These are phyloP conservation scores for Talaromyces nanjingensis DNA, from an alignment of 495 filamentous ascomycete species.

Conservation along the genomic window DNA sequence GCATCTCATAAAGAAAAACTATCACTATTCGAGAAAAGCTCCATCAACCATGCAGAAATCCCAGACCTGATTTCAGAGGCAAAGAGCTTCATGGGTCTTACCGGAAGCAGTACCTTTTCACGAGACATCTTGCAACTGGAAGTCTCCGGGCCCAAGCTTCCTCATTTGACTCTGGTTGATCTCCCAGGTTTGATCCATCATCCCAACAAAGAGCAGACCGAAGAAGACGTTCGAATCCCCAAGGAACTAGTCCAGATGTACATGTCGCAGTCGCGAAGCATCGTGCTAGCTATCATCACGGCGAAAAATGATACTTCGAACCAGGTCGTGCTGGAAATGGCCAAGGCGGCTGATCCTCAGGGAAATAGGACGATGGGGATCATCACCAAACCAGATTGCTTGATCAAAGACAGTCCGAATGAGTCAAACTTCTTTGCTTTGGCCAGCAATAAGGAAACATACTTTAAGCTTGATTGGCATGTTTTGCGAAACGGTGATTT, in stretches of 20 bases:
- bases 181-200: constrained; percentile 39
- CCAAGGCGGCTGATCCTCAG: constrained; percentile 33
- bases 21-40: constrained; percentile 5
- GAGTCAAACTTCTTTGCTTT: constrained; percentile 48
- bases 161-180: constrained; percentile 50
- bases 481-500: constrained; percentile 54
- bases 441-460: constrained; percentile 52
- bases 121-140: constrained; percentile 7
- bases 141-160: constrained; percentile 14
- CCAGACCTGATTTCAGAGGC: constrained; percentile 9
- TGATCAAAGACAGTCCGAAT: constrained; percentile 19
- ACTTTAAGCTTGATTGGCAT: constrained; percentile 63
- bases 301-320: constrained; percentile 43
- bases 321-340: constrained; percentile 39
- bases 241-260: constrained; percentile 5
- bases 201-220: constrained; percentile 15
- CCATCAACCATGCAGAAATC: constrained; percentile 8
- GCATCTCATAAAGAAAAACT: not conserved
- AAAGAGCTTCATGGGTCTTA: constrained; percentile 9
- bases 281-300: constrained; percentile 52
- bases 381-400: constrained; percentile 47
- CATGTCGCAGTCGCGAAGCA: constrained; percentile 28
- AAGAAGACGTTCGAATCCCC: constrained; percentile 17
- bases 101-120: constrained; percentile 11
- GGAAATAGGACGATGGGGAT: constrained; percentile 49